A percentile compares a stretch with the other conserved stretches of the same genome.
phyloP scores from a whole-genome alignment of 2,329 filamentous ascomycete species.

The Nakataea oryzae region DNA sequence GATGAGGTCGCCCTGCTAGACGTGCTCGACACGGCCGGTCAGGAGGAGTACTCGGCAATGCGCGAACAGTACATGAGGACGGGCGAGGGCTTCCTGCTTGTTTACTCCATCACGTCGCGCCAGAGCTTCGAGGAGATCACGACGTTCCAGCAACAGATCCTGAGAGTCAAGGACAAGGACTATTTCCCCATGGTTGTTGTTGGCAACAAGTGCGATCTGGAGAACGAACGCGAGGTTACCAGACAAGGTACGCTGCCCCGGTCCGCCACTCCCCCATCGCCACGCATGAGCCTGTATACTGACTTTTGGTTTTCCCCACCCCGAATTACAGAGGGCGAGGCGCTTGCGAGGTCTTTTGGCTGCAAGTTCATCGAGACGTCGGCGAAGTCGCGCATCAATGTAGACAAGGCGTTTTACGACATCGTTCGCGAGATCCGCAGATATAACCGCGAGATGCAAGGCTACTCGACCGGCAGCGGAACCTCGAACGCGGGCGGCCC shows the following conservation, averaged over 20 bases:
- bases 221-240: conserved; percentile 81
- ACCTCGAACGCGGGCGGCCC: conserved; percentile 51
- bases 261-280: background rate
- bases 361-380: conserved; percentile 99
- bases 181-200: conserved; percentile 99
- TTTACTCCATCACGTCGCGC: conserved; percentile 96
- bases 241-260: conserved; percentile 61
- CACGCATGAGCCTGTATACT: background rate
- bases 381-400: conserved; percentile 94
- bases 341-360: conserved; percentile 73
- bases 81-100: conserved; percentile 92
- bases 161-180: conserved; percentile 98
- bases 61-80: conserved; percentile 99
- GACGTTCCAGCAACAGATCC: conserved; percentile 97
- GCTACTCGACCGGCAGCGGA: conserved; percentile 64
- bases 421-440: conserved; percentile 95
- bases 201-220: conserved; percentile 98
- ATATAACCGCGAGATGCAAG: conserved; percentile 97
- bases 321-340: conserved; percentile 67
- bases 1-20: conserved; percentile 96
- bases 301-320: background rate
- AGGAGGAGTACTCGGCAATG: conserved; percentile 99
- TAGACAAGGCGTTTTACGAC: conserved; percentile 97
- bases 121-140: conserved; percentile 98
- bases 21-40: conserved; percentile 93